phyloP scores from a whole-genome alignment of 2,329 filamentous ascomycete species.

The Phyllosticta citriasiana region DNA sequence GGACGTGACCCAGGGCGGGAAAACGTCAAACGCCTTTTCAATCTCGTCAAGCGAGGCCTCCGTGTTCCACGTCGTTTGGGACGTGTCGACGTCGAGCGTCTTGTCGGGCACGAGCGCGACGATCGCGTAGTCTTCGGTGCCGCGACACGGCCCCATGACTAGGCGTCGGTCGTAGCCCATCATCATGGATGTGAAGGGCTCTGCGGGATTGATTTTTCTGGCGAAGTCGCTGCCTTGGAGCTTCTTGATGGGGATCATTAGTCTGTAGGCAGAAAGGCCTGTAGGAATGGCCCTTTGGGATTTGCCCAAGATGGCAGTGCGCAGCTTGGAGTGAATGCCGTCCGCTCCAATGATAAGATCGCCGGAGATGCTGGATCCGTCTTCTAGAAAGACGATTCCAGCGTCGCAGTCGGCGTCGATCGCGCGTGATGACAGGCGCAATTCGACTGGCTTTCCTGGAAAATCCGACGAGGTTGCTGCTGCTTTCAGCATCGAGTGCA shows the following conservation, averaged over 20 bases:
- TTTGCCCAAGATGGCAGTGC: conserved; percentile 16
- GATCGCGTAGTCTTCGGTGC: conserved; percentile 33
- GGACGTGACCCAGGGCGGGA: conserved; percentile 31
- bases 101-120: conserved; percentile 37
- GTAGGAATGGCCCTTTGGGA: conserved; percentile 21
- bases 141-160: conserved; percentile 38
- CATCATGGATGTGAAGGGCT: conserved; percentile 37
- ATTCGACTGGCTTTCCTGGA: neutral
- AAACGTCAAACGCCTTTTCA: conserved; percentile 32
- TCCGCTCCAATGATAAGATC: conserved; percentile 11
- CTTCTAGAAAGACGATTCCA: conserved; percentile 14
- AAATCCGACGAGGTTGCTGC: neutral
- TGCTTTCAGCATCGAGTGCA: conserved; percentile 22
- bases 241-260: conserved; percentile 21
- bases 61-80: conserved; percentile 32
- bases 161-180: conserved; percentile 32
- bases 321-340: conserved; percentile 13
- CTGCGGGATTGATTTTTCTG: conserved; percentile 25
- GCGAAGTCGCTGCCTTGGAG: conserved; percentile 19
- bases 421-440: conserved; percentile 12
- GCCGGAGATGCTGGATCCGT: neutral
- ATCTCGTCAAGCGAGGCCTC: conserved; percentile 28
- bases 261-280: conserved; percentile 31
- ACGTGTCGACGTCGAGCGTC: conserved; percentile 28
- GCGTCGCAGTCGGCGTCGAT: conserved; percentile 15